These are phyloP conservation scores for Microdochium trichocladiopsis DNA, from an alignment of 2,329 filamentous ascomycete species.

Conservation along the genomic window DNA sequence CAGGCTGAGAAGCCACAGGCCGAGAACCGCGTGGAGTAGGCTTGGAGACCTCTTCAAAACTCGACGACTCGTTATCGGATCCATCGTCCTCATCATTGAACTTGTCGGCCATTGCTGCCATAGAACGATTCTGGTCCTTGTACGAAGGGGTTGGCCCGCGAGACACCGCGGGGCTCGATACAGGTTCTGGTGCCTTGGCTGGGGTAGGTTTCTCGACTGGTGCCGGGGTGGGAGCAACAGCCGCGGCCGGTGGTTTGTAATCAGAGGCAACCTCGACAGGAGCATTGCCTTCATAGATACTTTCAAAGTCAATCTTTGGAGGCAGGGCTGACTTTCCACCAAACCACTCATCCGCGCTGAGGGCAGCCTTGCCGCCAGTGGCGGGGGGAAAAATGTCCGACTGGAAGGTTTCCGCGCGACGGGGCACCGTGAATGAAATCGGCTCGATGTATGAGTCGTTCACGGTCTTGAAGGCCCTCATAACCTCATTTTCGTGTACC, in stretches of 20 bases:
- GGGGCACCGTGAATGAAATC: constrained; percentile 93
- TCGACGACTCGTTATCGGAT: constrained; percentile 62
- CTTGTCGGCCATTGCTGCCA: constrained; percentile 77
- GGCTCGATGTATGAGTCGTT: constrained; percentile 93
- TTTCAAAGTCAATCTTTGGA: constrained; percentile 89
- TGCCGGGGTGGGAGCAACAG: constrained; percentile 34
- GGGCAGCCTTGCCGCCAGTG: constrained; percentile 69
- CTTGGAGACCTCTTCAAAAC: constrained; percentile 81
- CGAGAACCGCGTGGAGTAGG: constrained; percentile 54
- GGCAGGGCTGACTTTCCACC: constrained; percentile 77
- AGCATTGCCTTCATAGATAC: constrained; percentile 77
- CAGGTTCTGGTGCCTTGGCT: constrained; percentile 45
- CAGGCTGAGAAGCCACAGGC: constrained; percentile 18
- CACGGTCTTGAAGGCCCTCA: constrained; percentile 95
- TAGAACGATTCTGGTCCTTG: constrained; percentile 80
- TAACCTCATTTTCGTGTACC: constrained; percentile 93
- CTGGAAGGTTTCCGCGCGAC: constrained; percentile 90
- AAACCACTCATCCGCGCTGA: constrained; percentile 79
- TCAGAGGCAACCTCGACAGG: constrained; percentile 70
- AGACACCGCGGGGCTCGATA: constrained; percentile 40
- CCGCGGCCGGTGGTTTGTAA: constrained; percentile 49
- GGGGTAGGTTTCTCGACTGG: constrained; percentile 37
- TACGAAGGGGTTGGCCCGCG: constrained; percentile 57
- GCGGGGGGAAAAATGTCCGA: constrained; percentile 94
- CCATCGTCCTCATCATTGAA: constrained; percentile 69